These are phyloP conservation scores for Gentiana dahurica DNA, from an alignment of 257 asterid species.

Conservation along the genomic window DNA sequence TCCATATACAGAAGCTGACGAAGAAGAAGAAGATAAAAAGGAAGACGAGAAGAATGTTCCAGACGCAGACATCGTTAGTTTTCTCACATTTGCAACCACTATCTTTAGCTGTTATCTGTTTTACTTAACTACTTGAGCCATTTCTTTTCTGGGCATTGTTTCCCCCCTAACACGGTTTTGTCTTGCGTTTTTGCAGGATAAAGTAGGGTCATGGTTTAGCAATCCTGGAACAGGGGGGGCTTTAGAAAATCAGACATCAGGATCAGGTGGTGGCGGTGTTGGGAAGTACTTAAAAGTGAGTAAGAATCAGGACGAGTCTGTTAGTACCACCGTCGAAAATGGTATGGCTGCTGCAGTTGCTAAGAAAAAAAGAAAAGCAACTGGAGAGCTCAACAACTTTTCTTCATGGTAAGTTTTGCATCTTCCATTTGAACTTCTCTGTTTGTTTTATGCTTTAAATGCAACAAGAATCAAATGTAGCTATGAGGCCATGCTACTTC, in stretches of 20 bases:
- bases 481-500: background rate
- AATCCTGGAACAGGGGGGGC: slow-evolving; percentile 50
- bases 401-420: slow-evolving; percentile 51
- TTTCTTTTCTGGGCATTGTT: background rate
- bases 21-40: slow-evolving; percentile 57
- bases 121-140: background rate
- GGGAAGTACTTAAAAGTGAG: slow-evolving; percentile 68
- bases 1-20: slow-evolving; percentile 76
- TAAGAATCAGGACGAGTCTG: slow-evolving; percentile 27
- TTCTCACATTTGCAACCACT: background rate
- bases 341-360: slow-evolving; percentile 31
- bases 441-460: background rate
- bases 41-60: slow-evolving; percentile 37
- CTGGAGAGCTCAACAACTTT: slow-evolving; percentile 56
- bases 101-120: too few relatives aligned
- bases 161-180: too few relatives aligned
- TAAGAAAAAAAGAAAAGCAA: slow-evolving; percentile 64
- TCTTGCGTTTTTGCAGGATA: slow-evolving; percentile 43
- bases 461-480: background rate
- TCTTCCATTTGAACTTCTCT: background rate
- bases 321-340: slow-evolving; percentile 20
- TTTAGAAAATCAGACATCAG: slow-evolving; percentile 26
- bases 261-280: slow-evolving; percentile 42
- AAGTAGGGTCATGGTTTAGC: slow-evolving; percentile 94
- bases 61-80: slow-evolving; percentile 69